phyloP scores from a whole-genome alignment of 306 rosid genomes.

The Inga oerstediana region DNA sequence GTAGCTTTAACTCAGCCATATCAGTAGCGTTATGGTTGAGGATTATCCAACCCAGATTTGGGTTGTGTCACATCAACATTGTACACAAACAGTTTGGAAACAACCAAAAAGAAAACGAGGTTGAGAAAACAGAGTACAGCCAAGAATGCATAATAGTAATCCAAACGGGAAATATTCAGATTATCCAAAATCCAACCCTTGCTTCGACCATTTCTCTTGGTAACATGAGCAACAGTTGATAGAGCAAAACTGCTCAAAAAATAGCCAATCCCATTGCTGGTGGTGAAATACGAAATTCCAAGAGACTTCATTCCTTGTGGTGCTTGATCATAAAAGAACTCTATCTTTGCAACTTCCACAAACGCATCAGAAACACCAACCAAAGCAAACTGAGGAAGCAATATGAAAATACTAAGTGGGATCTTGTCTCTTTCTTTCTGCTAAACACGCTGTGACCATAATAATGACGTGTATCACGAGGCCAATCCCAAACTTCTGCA shows the following conservation, averaged over 20 bases:
- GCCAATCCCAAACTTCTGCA: constrained; percentile 71
- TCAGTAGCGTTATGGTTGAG: neutral
- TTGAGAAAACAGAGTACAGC: constrained; percentile 56
- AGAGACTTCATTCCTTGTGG: constrained; percentile 77
- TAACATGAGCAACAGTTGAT: constrained; percentile 50
- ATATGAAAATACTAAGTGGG: constrained; percentile 70
- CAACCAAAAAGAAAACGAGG: constrained; percentile 61
- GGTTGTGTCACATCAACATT: constrained; percentile 46
- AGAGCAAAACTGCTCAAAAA: constrained; percentile 66
- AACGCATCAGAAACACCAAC: constrained; percentile 69
- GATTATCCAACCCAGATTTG: constrained; percentile 33
- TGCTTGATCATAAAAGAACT: constrained; percentile 84
- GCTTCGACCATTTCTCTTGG: constrained; percentile 44
- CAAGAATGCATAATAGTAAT: constrained; percentile 65
- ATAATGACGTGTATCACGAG: constrained; percentile 50
- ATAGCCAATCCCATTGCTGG: constrained; percentile 62
- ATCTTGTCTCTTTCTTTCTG: constrained; percentile 56
- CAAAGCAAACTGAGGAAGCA: constrained; percentile 56
- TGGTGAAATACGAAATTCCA: constrained; percentile 70
- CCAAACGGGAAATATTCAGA: constrained; percentile 63
- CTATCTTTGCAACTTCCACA: constrained; percentile 69
- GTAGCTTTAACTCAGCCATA: neutral
- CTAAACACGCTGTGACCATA: constrained; percentile 54
- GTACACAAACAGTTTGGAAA: constrained; percentile 58
- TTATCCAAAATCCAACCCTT: constrained; percentile 77